Evolutionary conservation across 2,329 filamentous ascomycete species (phyloP).

Genomic region (Elsinoe ampelina): DNA sequence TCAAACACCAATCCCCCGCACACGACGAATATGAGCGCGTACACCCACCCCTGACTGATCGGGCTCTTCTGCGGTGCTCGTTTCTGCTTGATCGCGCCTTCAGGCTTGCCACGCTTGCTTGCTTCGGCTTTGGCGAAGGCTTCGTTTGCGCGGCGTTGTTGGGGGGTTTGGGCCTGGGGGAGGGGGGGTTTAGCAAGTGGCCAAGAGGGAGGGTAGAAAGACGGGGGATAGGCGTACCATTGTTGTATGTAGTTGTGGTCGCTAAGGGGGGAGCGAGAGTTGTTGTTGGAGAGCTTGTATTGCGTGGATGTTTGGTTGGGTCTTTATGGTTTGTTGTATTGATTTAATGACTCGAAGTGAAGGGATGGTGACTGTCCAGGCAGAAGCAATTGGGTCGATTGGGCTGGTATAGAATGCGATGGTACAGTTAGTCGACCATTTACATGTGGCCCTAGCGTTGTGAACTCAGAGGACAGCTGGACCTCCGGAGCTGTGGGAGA

Average conservation of each 20-base stretch:
- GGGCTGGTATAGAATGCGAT: not conserved
- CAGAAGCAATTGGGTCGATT: not conserved
- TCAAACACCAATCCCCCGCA: slow-evolving; percentile 53
- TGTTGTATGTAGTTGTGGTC: not conserved
- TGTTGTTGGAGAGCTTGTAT: too few relatives aligned
- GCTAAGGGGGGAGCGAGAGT: not conserved
- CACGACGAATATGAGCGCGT: slow-evolving; percentile 53
- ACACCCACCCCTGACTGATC: slow-evolving; percentile 49
- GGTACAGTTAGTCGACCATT: not conserved
- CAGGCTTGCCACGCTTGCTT: slow-evolving; percentile 60
- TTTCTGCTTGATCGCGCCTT: slow-evolving; percentile 36
- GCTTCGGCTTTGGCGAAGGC: slow-evolving; percentile 68
- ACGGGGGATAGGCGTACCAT: not conserved
- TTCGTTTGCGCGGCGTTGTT: slow-evolving; percentile 72
- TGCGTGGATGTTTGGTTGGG: not conserved
- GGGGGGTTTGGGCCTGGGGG: slow-evolving; percentile 66
- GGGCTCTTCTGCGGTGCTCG: slow-evolving; percentile 33
- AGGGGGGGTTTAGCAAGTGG: too few relatives aligned
- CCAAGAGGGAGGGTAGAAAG: not conserved
- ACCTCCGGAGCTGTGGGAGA: not conserved
- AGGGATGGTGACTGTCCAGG: not conserved
- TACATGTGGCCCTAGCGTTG: not conserved
- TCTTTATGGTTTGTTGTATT: too few relatives aligned
- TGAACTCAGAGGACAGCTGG: slow-evolving; percentile 1
- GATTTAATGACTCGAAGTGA: not conserved